Conservation (phyloP, 768 basidiomycete genomes). For the Postia placenta region DNA sequence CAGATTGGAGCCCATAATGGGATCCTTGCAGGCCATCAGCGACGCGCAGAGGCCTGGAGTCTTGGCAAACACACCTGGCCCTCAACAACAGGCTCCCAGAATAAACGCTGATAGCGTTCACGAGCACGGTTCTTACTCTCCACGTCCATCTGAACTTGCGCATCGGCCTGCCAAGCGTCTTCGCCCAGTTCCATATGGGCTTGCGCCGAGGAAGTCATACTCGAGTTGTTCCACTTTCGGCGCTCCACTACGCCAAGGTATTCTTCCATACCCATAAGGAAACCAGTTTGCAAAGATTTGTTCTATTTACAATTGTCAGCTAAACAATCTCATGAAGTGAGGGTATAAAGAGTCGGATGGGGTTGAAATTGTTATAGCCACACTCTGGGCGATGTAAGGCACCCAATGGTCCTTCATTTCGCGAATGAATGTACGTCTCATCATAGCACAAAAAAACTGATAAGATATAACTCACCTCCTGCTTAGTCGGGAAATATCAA, state of each 20-base stretch:
- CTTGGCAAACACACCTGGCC: slow-evolving; percentile 42
- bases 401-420: slow-evolving; percentile 54
- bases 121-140: slow-evolving; percentile 51
- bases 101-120: slow-evolving; percentile 62
- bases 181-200: slow-evolving; percentile 26
- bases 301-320: slow-evolving; percentile 32
- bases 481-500: slow-evolving; percentile 1
- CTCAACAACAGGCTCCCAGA: slow-evolving; percentile 77
- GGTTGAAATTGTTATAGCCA: slow-evolving; percentile 68
- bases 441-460: slow-evolving; percentile 23
- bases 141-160: slow-evolving; percentile 51
- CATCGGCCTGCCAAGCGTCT: slow-evolving; percentile 57
- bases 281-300: slow-evolving; percentile 71
- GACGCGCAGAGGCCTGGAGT: background rate
- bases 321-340: background rate
- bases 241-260: slow-evolving; percentile 51
- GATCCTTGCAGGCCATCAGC: slow-evolving; percentile 38
- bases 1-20: slow-evolving; percentile 44
- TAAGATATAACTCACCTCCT: slow-evolving; percentile 34
- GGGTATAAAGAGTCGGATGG: slow-evolving; percentile 47
- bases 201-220: background rate
- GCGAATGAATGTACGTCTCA: slow-evolving; percentile 66
- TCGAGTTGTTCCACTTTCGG: slow-evolving; percentile 1
- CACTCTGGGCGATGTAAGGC: slow-evolving; percentile 54
- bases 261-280: slow-evolving; percentile 75